Percentiles rank a stretch among this genome's conserved stretches.
Evolutionary conservation across 169 alveolate genomes (phyloP).

Genomic region (Cyclospora cayetanensis): DNA sequence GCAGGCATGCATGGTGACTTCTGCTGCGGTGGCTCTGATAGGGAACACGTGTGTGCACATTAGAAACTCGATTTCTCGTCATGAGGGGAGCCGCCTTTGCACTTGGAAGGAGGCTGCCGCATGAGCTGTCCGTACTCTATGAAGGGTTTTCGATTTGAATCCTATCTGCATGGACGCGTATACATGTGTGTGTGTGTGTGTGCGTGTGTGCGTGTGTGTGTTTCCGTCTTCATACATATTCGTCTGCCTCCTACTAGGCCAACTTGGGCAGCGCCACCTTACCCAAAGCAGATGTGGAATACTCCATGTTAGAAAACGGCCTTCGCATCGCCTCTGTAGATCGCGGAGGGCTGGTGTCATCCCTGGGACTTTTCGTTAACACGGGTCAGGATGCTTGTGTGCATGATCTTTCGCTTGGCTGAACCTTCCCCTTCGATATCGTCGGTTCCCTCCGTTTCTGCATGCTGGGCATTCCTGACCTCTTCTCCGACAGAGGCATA

Average conservation of each 20-base stretch:
- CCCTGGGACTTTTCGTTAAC: constrained; percentile 69
- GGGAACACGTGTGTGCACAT: no score
- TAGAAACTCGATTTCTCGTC: no score
- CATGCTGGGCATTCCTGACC: no score
- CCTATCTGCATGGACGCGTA: not conserved
- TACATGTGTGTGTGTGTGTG: not conserved
- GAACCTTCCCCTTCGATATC: not conserved
- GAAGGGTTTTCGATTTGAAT: not conserved
- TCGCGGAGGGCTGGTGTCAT: constrained; percentile 71
- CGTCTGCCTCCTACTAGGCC: no score
- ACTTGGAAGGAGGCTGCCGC: not conserved
- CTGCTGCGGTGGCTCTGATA: no score
- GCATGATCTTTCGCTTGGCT: not conserved
- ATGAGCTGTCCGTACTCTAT: not conserved
- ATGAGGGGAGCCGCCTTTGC: no score
- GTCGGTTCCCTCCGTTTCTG: not conserved
- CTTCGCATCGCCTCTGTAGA: constrained; percentile 83
- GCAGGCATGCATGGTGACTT: no score
- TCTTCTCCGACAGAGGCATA: no score
- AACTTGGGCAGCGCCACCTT: not conserved
- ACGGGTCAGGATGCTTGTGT: not conserved
- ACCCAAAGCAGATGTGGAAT: constrained; percentile 73
- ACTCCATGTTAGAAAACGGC: constrained; percentile 89
- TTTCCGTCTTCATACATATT: not conserved
- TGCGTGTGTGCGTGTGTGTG: not conserved